Conservation (phyloP, 1,284 basidiomycete species). For the Rhodofomes roseus region DNA sequence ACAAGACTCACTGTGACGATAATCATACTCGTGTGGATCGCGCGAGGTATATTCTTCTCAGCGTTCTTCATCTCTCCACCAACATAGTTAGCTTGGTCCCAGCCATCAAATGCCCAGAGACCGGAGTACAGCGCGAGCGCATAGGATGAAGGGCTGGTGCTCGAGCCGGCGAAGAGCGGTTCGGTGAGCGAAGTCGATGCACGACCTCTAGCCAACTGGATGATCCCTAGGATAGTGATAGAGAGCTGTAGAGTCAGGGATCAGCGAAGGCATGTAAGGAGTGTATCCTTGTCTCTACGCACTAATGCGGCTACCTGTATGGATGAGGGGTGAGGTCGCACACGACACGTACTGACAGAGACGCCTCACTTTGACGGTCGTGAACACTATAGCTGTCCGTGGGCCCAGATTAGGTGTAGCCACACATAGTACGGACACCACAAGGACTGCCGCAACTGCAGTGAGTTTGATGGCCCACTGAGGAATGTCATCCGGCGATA, state of each 20-base stretch:
- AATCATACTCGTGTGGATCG: constrained; percentile 86
- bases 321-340: not conserved
- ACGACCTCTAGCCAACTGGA: constrained; percentile 68
- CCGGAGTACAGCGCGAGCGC: constrained; percentile 94
- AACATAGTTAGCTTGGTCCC: constrained; percentile 89
- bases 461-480: constrained; percentile 93
- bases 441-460: constrained; percentile 67
- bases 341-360: too few relatives aligned
- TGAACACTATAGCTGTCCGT: constrained; percentile 82
- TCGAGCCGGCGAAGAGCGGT: constrained; percentile 74
- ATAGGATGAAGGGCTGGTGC: constrained; percentile 78
- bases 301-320: constrained; percentile 56
- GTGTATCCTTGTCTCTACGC: constrained; percentile 18
- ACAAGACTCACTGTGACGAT: constrained; percentile 58
- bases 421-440: constrained; percentile 77
- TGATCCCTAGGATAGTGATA: constrained; percentile 69
- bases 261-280: not conserved
- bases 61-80: constrained; percentile 89
- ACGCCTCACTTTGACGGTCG: constrained; percentile 71
- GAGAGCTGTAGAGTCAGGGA: constrained; percentile 43
- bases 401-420: constrained; percentile 79
- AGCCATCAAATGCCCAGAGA: constrained; percentile 94
- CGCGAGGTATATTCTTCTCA: constrained; percentile 83
- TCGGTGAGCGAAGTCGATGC: constrained; percentile 60
- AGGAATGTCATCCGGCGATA: constrained; percentile 76